Conservation (phyloP, 768 basidiomycete species). For the Omphalotus guepiniiformis region DNA sequence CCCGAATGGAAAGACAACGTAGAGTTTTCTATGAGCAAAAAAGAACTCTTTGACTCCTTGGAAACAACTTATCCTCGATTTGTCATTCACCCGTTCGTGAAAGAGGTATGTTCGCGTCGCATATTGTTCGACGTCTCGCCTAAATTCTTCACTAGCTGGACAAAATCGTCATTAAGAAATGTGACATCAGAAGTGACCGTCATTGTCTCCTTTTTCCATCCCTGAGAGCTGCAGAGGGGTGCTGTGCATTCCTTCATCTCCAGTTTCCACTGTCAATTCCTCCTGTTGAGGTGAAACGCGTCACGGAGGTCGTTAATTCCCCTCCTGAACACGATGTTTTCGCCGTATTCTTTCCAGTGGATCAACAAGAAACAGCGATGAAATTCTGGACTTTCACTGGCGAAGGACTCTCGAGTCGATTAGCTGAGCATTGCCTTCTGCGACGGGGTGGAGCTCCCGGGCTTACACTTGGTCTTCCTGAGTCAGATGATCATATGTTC, state of each 20-base stretch:
- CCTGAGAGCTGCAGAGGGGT: conserved; percentile 68
- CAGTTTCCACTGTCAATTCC: background rate
- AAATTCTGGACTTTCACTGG: conserved; percentile 98
- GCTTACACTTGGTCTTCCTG: conserved; percentile 43
- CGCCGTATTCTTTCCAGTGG: conserved; percentile 63
- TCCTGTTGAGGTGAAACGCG: conserved; percentile 62
- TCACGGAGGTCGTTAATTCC: conserved; percentile 61
- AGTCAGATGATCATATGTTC: background rate
- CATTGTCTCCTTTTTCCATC: background rate
- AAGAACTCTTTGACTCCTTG: conserved; percentile 74
- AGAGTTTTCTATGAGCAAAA: conserved; percentile 85
- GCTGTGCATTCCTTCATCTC: conserved; percentile 21
- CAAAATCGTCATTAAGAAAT: background rate
- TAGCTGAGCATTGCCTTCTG: conserved; percentile 77
- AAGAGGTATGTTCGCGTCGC: conserved; percentile 58
- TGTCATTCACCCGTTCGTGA: conserved; percentile 83
- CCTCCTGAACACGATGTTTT: conserved; percentile 66
- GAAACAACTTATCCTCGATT: conserved; percentile 91
- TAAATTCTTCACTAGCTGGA: background rate
- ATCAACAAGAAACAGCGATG: conserved; percentile 55
- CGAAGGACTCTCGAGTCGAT: conserved; percentile 81
- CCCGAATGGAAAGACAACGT: conserved; percentile 92
- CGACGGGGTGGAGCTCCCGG: conserved; percentile 53
- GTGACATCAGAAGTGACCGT: background rate
- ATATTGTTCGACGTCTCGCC: background rate